phyloP scores from a whole-genome alignment of 163 green algal genomes.

The Smithsoniella earleae region DNA sequence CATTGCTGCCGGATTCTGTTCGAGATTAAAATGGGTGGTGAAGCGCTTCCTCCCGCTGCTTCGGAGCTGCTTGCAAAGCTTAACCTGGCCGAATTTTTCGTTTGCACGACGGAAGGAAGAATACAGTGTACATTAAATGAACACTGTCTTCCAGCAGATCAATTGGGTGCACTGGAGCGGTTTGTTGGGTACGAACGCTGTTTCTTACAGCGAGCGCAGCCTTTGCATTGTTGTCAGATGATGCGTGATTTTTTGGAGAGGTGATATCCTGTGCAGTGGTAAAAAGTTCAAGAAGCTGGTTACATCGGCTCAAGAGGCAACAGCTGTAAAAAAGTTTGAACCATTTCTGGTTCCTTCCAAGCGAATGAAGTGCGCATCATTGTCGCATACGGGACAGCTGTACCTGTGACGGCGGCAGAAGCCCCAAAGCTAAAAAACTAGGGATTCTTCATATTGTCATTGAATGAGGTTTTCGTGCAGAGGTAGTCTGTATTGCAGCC shows the following conservation, averaged over 20 bases:
- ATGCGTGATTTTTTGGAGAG: no score
- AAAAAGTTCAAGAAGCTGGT: constrained; percentile 42
- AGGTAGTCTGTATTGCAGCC: constrained; percentile 58
- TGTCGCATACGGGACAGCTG: neutral
- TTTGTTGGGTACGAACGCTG: neutral
- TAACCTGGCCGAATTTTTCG: no score
- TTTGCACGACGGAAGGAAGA: constrained; percentile 43
- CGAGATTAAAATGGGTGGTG: no score
- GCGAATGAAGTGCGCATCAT: neutral
- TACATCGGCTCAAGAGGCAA: constrained; percentile 36
- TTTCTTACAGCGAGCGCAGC: no score
- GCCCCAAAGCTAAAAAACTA: neutral
- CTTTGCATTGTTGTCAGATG: no score
- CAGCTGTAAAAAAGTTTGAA: constrained; percentile 52
- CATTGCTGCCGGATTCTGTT: no score
- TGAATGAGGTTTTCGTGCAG: constrained; percentile 35
- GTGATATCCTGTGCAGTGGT: neutral
- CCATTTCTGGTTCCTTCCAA: constrained; percentile 55
- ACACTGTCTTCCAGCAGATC: constrained; percentile 51
- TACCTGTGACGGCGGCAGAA: neutral
- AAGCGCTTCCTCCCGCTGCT: no score
- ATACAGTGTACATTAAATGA: constrained; percentile 56
- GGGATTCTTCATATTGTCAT: neutral
- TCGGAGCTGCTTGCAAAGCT: no score
- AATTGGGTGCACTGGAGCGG: constrained; percentile 39